Conservation (phyloP, 2,329 filamentous ascomycete species). For the Beauveria bassiana region DNA sequence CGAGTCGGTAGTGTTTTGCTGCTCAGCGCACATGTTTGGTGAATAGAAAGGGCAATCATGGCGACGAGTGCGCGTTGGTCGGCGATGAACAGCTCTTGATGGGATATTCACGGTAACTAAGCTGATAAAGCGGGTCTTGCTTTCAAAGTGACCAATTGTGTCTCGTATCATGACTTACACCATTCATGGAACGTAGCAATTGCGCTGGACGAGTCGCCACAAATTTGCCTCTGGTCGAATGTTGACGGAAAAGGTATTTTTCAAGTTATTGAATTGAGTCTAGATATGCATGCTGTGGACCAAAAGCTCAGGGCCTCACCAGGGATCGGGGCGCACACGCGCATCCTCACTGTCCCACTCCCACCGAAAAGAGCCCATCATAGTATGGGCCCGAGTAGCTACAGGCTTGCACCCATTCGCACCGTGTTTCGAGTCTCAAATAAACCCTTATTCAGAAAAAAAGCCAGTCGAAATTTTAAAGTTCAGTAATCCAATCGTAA, state of each 20-base stretch:
- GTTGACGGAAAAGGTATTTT: neutral
- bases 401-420: too few species aligned
- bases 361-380: too few species aligned
- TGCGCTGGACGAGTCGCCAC: neutral
- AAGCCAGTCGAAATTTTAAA: too few species aligned
- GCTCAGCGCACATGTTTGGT: neutral
- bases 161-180: neutral
- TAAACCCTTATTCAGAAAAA: too few species aligned
- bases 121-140: slow-evolving; percentile 20
- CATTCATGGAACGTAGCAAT: too few species aligned
- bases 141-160: slow-evolving; percentile 24
- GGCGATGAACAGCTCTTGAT: neutral
- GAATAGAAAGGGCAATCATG: neutral
- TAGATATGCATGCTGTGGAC: too few species aligned
- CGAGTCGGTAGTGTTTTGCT: neutral
- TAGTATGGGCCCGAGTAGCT: too few species aligned
- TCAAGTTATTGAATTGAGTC: neutral
- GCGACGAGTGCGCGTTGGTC: neutral
- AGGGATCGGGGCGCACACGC: too few species aligned
- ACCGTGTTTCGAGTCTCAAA: too few species aligned
- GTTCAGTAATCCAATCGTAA: too few species aligned
- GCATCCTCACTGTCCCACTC: too few species aligned
- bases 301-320: too few species aligned
- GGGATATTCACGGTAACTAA: neutral
- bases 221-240: neutral